Base-by-base conservation (phyloP, 345 rosid genomes). In the Eucalyptus polybractea region DNA sequence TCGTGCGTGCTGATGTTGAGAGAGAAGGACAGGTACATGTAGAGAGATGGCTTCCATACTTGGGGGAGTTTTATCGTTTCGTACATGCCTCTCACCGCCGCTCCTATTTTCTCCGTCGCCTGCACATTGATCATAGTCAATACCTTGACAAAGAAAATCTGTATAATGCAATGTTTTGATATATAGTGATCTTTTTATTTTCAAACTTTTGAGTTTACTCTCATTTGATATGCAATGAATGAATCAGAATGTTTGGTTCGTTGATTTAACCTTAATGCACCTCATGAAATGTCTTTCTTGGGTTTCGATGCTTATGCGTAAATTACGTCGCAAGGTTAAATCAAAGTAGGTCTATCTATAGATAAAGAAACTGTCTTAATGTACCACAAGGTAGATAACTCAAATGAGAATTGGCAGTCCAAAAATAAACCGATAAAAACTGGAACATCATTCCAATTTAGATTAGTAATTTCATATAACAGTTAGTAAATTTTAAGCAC, bases 11-110 rank as follows among this genome's bases (percentile, higher is more conserved):
- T 96, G 31, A 97, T 92, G 90, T 93, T 96, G 92, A 97, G 95
- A 27, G 99, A 97, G 85, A 96, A 89, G 16, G 97, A 95, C 21
- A 96, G 91, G 91, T 91, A 97, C 95, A 97, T 96, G 93, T 93
- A 95, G 13, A 97, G 93, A 13, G 98, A 95, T 89, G 99, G 98
- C 92, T 96, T 97, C 99, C 98, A 96, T 44, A 97, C 99, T 90
- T 93, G 94, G 53, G 98, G 97, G 80, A 91, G 93, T 89, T 91
- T 94, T 25, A 97, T 96, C 51, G 98, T 95, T 90, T 91, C 92
- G 89, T 81, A 89, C 95, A 94, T 95, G 47, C 93, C 97, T 45
- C 87, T 91, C 87, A 95, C 62, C 10, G 97, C 96, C n/a, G 89
- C 86, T 90, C 90, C 92, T 40, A 96, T 8, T 37, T 90, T 92